Base-by-base conservation (phyloP, 169 alveolate genomes). In the Plasmodium blacklocki region DNA sequence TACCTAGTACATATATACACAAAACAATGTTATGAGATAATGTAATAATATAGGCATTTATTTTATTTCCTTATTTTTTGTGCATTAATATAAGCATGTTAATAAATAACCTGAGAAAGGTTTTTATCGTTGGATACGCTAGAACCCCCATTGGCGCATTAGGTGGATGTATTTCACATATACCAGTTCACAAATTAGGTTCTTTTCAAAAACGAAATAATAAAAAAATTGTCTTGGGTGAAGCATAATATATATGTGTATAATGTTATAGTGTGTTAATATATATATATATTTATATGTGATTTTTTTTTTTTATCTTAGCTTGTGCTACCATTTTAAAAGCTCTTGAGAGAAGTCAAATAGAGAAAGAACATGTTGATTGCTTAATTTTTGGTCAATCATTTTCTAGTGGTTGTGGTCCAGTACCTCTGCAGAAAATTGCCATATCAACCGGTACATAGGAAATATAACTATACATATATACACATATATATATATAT, bases 301-400 rank as follows among this genome's bases (percentile, higher is more conserved):
- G 18, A 19, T n/a, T 59, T 60, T 6, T 7, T 68, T 39, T 68
- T 32, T 21, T 43, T 63, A 21, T 19, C 32, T 12, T 8, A 83
- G 91, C 91, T 63, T 32, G 29, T 29, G 47, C 91, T 58, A 58
- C 91, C 6, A 83, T 83, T 23, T 68, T 83, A 73, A 90, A 90
- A 21, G 93, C 94, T 56, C 66, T 93, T 14, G 92, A 73, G 64
- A 59, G 76, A 52, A 88, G 95, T 19, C 78, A 87, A 64, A 60
- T 73, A 26, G 74, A 83, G 39, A 68, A 71, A 18, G 88, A 93
- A 7, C 26, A 47, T 1, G 47, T 93, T 12, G 95, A 93, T 47
- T 72, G 67, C 15, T 49, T 93, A 23, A 73, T 93, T 47, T 72
- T 93, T 68, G 92, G 94, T 6, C 95, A 93, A 66, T 93, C 93